These are phyloP conservation scores for Craspedostauros australis DNA, from an alignment of 108 stramenopile genomes.

Conservation along the genomic window DNA sequence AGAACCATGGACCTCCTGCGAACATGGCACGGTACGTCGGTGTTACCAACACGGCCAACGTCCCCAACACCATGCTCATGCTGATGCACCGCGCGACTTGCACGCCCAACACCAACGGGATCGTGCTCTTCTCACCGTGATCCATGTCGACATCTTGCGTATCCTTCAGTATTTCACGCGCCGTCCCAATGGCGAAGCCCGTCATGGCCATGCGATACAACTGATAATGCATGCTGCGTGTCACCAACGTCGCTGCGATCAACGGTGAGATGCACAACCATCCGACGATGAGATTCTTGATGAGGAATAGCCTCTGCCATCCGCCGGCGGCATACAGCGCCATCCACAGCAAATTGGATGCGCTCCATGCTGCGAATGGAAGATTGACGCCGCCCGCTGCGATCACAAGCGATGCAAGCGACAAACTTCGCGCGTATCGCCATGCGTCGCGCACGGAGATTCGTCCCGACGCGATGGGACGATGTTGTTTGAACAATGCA, in stretches of 20 bases:
- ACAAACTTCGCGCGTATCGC: no score
- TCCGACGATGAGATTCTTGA: conserved; percentile 29
- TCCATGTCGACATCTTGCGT: conserved; percentile 34
- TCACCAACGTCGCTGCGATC: conserved; percentile 14
- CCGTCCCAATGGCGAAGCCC: conserved; percentile 19
- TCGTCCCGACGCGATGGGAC: conserved; percentile 1
- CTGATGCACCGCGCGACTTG: background rate
- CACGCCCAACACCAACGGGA: conserved; percentile 25
- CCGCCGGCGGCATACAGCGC: conserved; percentile 18
- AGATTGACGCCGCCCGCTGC: no score
- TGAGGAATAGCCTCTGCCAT: conserved; percentile 22
- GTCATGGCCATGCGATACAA: conserved; percentile 11
- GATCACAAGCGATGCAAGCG: no score
- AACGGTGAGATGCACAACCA: conserved; percentile 28
- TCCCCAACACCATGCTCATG: conserved; percentile 1
- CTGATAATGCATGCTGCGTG: background rate
- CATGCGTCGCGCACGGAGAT: no score
- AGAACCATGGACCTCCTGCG: conserved; percentile 4
- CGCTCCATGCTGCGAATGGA: no score
- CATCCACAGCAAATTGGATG: conserved; percentile 23
- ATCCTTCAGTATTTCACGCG: conserved; percentile 34
- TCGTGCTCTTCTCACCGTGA: conserved; percentile 15
- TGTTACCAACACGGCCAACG: background rate
- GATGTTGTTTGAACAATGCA: conserved; percentile 13
- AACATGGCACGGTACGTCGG: background rate